Evolutionary conservation across 352 stramenopile species (phyloP), one percentile per base, ranked within the genome.

Genomic region (Thraustochytrium striatum): DNA sequence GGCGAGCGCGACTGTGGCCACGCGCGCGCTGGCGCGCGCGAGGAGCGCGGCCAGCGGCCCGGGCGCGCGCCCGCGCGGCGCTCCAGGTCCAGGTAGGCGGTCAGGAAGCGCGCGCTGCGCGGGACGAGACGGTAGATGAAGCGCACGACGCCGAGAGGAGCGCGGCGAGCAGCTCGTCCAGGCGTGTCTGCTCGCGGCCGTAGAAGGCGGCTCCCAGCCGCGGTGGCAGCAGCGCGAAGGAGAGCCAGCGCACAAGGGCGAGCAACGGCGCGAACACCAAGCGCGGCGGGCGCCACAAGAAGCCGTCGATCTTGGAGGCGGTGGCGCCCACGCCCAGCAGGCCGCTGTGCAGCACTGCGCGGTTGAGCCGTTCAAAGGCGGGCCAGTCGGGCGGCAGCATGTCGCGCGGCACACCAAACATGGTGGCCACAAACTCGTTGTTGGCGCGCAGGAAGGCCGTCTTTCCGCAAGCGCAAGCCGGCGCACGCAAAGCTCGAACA

Each of bases 61-160:
- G 11, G 19, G 65, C 35, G 7, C 21, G 32, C 57, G 55, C 70
- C 57, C 16, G 19, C 0, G 33, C 70, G 70, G n/a, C 57, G 32
- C 0, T 61, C 8, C 30, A 79, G 16, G 16, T 9, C 21, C 9
- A 57, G 8, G 47, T 80, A 80, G n/a, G 70, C 3, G 16, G 70
- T 75, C 3, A 80, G 47, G 28, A 52, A 80, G 11, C 70, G 70
- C 13, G 38, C 28, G 13, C 57, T 79, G 38, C 21, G 7, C 13
- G 70, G 70, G 21, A 80, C 9, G 30, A 80, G n/a, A 2, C 70
- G 55, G 47, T 80, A 75, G 19, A 79, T 9, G 47, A 80, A 80
- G n/a, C 70, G 55, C 69, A 70, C 2, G 58, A 41, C 79, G 36
- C 61, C 70, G 7, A 57, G 33, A 80, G 28, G 7, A 81, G 16